These are phyloP conservation scores for Hypoxylon subgilvum DNA, from an alignment of 495 filamentous ascomycete species.

Conservation along the genomic window DNA sequence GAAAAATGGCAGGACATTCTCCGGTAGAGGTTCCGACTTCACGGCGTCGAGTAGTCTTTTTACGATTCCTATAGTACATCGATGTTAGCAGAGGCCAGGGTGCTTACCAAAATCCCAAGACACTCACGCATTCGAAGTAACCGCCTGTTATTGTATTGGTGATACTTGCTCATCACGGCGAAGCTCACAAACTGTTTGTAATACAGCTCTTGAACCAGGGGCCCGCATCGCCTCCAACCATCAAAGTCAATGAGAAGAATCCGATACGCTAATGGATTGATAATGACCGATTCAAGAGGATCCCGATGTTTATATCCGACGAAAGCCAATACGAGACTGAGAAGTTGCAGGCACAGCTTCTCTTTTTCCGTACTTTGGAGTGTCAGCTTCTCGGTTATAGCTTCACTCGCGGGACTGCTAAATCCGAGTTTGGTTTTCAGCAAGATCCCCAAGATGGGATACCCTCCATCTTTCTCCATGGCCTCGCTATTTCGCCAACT, in stretches of 20 bases:
- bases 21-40: constrained; percentile 78
- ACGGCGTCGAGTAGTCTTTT: constrained; percentile 88
- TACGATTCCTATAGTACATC: constrained; percentile 69
- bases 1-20: constrained; percentile 73
- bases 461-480: constrained; percentile 95
- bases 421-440: constrained; percentile 77
- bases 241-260: constrained; percentile 91
- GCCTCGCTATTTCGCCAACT: constrained; percentile 98
- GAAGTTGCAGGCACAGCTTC: constrained; percentile 69
- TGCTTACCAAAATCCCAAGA: constrained; percentile 9
- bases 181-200: constrained; percentile 90
- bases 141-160: constrained; percentile 86
- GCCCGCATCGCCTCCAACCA: constrained; percentile 80
- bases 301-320: constrained; percentile 80
- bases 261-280: constrained; percentile 92
- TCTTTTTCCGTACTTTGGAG: constrained; percentile 63
- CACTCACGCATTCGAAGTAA: constrained; percentile 87
- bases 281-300: constrained; percentile 85
- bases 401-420: constrained; percentile 49
- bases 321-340: constrained; percentile 79
- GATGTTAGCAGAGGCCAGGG: constrained; percentile 17
- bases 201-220: constrained; percentile 79
- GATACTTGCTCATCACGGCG: constrained; percentile 81
- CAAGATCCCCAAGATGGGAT: constrained; percentile 80
- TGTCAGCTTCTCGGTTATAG: constrained; percentile 44